A percentile compares a stretch with the other conserved stretches of the same genome.
phyloP scores from a whole-genome alignment of 441 rosid species.

The Aquilaria agallochum region DNA sequence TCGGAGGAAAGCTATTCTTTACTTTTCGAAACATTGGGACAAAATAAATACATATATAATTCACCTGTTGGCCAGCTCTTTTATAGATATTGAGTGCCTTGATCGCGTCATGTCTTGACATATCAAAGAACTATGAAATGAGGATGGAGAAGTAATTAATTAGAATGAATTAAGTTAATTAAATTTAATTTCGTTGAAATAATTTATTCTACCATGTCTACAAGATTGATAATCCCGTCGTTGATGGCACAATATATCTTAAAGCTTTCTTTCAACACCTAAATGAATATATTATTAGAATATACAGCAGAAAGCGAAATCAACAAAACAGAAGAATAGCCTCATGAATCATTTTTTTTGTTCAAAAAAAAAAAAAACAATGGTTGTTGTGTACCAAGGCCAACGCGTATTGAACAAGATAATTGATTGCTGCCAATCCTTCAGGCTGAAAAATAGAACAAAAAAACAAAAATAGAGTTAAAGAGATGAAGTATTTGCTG shows the following conservation, averaged over 20 bases:
- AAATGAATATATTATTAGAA: slow-evolving; percentile 8
- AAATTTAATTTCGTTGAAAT: neutral
- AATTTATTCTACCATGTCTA: slow-evolving; percentile 60
- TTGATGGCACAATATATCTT: slow-evolving; percentile 86
- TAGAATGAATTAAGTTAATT: too few species aligned
- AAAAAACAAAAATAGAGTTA: neutral
- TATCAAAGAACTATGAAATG: slow-evolving; percentile 67
- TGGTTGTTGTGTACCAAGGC: slow-evolving; percentile 51
- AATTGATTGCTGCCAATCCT: slow-evolving; percentile 67
- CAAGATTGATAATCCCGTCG: slow-evolving; percentile 88
- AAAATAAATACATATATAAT: slow-evolving; percentile 1
- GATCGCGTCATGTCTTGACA: slow-evolving; percentile 83
- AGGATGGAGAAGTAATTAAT: neutral
- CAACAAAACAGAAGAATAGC: too few species aligned
- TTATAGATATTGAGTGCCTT: slow-evolving; percentile 75
- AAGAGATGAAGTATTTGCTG: neutral
- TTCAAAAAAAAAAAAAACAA: neutral
- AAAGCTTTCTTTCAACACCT: slow-evolving; percentile 89
- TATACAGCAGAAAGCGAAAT: neutral
- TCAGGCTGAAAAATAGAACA: slow-evolving; percentile 54
- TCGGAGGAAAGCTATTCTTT: too few species aligned
- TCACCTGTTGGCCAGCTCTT: slow-evolving; percentile 88
- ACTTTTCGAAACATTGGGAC: neutral
- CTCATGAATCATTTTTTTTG: neutral
- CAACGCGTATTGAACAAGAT: slow-evolving; percentile 76